These are phyloP conservation scores for Kuraishia capsulata DNA, from an alignment of 805 yeast genomes.

Conservation along the genomic window DNA sequence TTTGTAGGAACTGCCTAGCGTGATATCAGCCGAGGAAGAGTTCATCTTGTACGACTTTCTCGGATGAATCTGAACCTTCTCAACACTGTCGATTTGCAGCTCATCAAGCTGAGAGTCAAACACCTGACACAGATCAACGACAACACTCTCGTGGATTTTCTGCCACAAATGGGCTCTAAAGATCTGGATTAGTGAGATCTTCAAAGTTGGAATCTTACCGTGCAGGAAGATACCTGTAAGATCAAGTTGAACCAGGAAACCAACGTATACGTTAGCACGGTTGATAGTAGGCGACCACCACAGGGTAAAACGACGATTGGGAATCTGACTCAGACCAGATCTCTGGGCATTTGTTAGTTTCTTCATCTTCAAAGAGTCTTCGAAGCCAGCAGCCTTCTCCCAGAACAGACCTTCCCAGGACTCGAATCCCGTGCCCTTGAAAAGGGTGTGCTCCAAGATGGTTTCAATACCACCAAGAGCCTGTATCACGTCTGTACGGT, in stretches of 20 bases:
- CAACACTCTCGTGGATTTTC: constrained; percentile 92
- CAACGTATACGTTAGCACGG: constrained; percentile 96
- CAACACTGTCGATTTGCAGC: constrained; percentile 75
- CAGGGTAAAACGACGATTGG: constrained; percentile 90
- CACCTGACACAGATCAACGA: constrained; percentile 87
- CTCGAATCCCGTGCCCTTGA: constrained; percentile 95
- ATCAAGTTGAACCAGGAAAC: constrained; percentile 92
- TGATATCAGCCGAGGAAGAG: constrained; percentile 88
- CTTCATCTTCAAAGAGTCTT: constrained; percentile 89
- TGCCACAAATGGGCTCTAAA: constrained; percentile 99
- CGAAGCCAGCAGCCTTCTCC: constrained; percentile 97
- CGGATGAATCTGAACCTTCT: constrained; percentile 91
- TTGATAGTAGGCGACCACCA: constrained; percentile 99
- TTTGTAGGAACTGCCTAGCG: constrained; percentile 60
- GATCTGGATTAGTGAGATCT: constrained; percentile 90
- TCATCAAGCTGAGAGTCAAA: constrained; percentile 81
- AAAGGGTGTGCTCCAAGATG: constrained; percentile 86
- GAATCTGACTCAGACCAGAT: constrained; percentile 94
- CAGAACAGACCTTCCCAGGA: constrained; percentile 98
- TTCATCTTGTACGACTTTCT: constrained; percentile 96
- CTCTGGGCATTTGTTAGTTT: constrained; percentile 96
- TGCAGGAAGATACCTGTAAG: constrained; percentile 94
- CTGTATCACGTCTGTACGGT: constrained; percentile 92
- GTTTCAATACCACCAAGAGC: constrained; percentile 97
- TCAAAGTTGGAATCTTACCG: constrained; percentile 95